These are phyloP conservation scores for Vitis hybrid DNA, from an alignment of 177 flowering plant genomes.

Conservation along the genomic window DNA sequence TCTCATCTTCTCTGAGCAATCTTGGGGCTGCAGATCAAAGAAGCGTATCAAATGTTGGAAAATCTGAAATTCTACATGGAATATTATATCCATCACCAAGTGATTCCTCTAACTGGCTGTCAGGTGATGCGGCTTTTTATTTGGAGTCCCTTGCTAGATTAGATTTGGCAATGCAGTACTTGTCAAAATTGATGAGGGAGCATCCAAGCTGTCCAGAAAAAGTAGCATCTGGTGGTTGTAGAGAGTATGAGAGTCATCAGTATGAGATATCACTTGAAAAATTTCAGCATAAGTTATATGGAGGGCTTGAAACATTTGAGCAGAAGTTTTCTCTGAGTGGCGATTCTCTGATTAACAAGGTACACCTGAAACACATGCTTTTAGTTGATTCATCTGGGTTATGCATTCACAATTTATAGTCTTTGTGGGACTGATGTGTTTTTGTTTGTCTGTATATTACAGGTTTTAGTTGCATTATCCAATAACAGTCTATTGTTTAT, in stretches of 20 bases:
- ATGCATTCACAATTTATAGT: background rate
- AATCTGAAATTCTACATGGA: conserved; percentile 24
- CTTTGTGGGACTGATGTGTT: conserved; percentile 1
- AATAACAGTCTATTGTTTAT: conserved; percentile 49
- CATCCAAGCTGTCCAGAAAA: conserved; percentile 62
- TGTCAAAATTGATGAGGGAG: conserved; percentile 59
- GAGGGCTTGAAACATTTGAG: conserved; percentile 44
- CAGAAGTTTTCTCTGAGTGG: conserved; percentile 60
- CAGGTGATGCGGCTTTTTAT: conserved; percentile 48
- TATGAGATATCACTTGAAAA: conserved; percentile 32
- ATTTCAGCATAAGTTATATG: conserved; percentile 41
- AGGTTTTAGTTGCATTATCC: conserved; percentile 52
- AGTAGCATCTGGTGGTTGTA: conserved; percentile 19
- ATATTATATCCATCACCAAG: conserved; percentile 27
- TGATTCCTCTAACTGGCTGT: conserved; percentile 65
- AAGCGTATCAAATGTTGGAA: conserved; percentile 24
- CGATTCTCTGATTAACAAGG: conserved; percentile 50
- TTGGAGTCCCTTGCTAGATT: conserved; percentile 53
- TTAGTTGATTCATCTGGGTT: background rate
- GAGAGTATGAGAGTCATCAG: conserved; percentile 32
- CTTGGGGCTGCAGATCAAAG: conserved; percentile 42
- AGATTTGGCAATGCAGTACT: conserved; percentile 65
- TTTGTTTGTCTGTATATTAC: conserved; percentile 17
- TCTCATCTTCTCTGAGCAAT: conserved; percentile 52
- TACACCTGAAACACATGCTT: conserved; percentile 23